Evolutionary conservation across 306 rosid genomes (phyloP).

Genomic region (Crotalaria pallida): DNA sequence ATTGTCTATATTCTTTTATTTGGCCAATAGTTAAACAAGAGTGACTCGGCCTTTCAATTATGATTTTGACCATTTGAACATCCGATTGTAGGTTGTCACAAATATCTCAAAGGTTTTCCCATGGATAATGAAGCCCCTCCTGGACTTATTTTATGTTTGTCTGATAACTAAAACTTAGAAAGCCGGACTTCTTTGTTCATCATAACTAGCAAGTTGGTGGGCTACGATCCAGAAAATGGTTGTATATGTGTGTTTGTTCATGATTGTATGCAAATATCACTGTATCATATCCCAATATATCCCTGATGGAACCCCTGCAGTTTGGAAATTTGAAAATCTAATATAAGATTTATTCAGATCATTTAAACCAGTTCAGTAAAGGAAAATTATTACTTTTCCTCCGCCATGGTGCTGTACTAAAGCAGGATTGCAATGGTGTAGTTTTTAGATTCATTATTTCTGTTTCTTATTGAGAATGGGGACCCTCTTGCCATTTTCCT

Average conservation of each 20-base stretch:
- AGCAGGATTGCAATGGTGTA: not conserved
- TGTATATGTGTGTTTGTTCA: not conserved
- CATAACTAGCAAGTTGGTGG: not conserved
- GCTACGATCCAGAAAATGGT: not conserved
- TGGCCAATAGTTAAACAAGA: not conserved
- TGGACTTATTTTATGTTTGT: constrained; percentile 30
- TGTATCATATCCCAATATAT: constrained; percentile 3
- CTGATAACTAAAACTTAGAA: not conserved
- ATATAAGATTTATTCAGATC: not conserved
- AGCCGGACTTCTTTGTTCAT: not conserved
- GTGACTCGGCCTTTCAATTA: not conserved
- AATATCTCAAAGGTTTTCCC: constrained; percentile 86
- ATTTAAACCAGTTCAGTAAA: constrained; percentile 4
- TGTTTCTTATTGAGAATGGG: constrained; percentile 4
- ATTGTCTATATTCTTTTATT: not conserved
- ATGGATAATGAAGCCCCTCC: constrained; percentile 96
- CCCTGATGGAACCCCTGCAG: not conserved
- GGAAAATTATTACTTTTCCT: constrained; percentile 2
- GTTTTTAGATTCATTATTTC: constrained; percentile 8
- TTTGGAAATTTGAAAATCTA: constrained; percentile 14
- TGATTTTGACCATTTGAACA: constrained; percentile 22
- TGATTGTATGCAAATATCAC: not conserved
- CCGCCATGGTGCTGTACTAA: not conserved
- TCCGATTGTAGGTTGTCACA: constrained; percentile 61
- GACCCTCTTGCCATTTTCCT: not conserved